Conservation (phyloP, 768 basidiomycete species). For the Lepiota brunneoincarnata region DNA sequence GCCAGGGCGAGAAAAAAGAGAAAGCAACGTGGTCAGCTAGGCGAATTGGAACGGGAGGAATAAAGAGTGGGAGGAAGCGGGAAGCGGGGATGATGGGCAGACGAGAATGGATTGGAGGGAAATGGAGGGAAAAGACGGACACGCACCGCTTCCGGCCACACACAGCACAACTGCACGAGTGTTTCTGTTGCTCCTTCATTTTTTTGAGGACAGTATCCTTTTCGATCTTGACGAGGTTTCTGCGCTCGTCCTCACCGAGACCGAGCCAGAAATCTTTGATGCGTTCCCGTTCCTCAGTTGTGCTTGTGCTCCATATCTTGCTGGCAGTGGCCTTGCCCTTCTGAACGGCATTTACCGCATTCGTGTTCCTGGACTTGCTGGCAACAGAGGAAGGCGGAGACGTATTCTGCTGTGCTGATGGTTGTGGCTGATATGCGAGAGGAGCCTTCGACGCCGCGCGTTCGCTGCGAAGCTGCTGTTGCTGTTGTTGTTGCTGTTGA, state of each 20-base stretch:
- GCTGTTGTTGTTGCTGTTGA: constrained; percentile 31
- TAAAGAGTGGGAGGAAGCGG: too few relatives aligned
- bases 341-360: constrained; percentile 22
- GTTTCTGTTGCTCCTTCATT: constrained; percentile 99
- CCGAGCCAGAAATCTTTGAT: constrained; percentile 99
- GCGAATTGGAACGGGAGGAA: constrained; percentile 15
- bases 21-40: constrained; percentile 17
- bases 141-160: constrained; percentile 95
- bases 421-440: constrained; percentile 36
- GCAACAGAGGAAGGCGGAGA: constrained; percentile 47
- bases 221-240: constrained; percentile 93
- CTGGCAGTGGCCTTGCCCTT: constrained; percentile 48
- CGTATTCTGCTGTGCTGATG: constrained; percentile 37
- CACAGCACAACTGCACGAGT: constrained; percentile 93
- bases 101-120: constrained; percentile 18
- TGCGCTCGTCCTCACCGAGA: constrained; percentile 86
- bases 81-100: constrained; percentile 14
- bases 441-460: constrained; percentile 49
- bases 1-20: constrained; percentile 17
- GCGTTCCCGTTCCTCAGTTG: constrained; percentile 89
- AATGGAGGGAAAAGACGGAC: constrained; percentile 25
- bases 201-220: constrained; percentile 96
- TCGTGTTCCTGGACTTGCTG: constrained; percentile 34
- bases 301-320: constrained; percentile 95
- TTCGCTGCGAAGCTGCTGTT: constrained; percentile 40